Conservation (phyloP, 257 asterid species). For the Coffea canephora region DNA sequence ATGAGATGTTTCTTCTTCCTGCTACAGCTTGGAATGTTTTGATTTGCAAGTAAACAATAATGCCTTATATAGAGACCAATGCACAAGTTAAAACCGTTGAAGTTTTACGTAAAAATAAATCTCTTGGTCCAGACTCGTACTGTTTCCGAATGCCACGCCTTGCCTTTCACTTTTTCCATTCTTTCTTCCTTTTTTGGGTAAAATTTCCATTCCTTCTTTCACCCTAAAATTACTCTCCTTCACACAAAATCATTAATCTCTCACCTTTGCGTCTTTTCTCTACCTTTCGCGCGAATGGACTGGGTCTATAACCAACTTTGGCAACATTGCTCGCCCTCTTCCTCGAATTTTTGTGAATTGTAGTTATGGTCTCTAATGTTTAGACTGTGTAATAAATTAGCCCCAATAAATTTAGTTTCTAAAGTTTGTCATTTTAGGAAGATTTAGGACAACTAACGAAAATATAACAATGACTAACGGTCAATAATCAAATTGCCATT, state of each 20-base stretch:
- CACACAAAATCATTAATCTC: background rate
- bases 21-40: constrained; percentile 18
- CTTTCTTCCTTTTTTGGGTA: too few relatives aligned
- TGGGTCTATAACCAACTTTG: background rate
- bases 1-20: constrained; percentile 26
- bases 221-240: constrained; percentile 11
- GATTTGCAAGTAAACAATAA: background rate
- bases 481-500: too few relatives aligned
- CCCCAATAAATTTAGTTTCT: too few relatives aligned
- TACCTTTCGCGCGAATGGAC: background rate
- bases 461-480: too few relatives aligned
- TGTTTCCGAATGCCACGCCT: background rate
- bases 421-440: too few relatives aligned
- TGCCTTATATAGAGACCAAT: constrained; percentile 14
- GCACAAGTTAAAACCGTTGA: background rate
- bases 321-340: background rate
- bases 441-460: too few relatives aligned
- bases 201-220: background rate
- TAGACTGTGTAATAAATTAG: too few relatives aligned
- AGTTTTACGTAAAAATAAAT: background rate
- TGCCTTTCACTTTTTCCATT: constrained; percentile 4
- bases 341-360: background rate
- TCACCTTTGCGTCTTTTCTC: background rate
- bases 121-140: constrained; percentile 13
- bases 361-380: too few relatives aligned